phyloP scores from a whole-genome alignment of 2,329 filamentous ascomycete species.

The Xenosphaeropsis pyriputrescens region DNA sequence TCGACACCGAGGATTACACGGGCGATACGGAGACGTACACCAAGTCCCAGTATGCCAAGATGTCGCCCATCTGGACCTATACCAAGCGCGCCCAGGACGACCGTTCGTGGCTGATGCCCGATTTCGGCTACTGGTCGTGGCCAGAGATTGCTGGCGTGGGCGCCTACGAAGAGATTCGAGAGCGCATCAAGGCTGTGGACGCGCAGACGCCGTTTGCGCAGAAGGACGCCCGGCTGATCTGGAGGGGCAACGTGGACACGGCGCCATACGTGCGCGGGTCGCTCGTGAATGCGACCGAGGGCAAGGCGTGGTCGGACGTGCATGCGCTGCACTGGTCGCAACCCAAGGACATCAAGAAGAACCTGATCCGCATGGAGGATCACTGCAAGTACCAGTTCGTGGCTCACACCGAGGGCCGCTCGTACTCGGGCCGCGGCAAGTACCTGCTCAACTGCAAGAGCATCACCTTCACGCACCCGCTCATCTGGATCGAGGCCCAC shows the following conservation, averaged over 20 bases:
- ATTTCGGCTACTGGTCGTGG: background rate
- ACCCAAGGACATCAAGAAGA: too few species aligned
- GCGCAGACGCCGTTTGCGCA: background rate
- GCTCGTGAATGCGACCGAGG: background rate
- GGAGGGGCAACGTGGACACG: background rate
- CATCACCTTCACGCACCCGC: background rate
- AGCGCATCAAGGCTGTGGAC: background rate
- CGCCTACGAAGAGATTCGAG: background rate
- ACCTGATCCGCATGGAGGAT: too few species aligned
- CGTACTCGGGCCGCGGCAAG: background rate
- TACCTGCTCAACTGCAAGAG: background rate
- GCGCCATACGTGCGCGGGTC: background rate
- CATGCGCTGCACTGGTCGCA: too few species aligned
- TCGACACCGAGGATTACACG: constrained; percentile 1
- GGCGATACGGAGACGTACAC: background rate
- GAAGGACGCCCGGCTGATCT: background rate
- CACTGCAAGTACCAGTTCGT: background rate
- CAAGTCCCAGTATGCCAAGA: background rate
- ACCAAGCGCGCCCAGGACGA: background rate
- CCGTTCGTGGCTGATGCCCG: background rate
- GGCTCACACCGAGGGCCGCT: background rate
- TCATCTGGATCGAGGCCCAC: background rate
- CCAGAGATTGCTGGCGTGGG: background rate
- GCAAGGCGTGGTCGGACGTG: background rate
- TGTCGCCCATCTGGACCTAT: background rate